phyloP scores from a whole-genome alignment of 1,284 basidiomycete genomes.

The Microbotryum violaceum region DNA sequence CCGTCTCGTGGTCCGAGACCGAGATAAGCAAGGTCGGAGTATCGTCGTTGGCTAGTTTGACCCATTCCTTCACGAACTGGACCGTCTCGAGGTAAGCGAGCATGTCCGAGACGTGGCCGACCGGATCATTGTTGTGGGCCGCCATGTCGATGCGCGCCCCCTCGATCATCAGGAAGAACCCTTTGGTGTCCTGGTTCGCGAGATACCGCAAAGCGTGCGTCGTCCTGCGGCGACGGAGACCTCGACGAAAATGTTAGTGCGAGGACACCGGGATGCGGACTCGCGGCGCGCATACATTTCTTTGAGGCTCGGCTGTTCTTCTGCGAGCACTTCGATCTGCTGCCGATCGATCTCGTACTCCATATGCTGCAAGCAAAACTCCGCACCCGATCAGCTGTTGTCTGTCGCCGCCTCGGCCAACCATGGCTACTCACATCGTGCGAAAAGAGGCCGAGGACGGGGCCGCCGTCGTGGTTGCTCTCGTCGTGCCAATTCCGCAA shows the following conservation, averaged over 20 bases:
- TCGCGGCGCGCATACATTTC: constrained; percentile 15
- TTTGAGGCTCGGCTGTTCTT: constrained; percentile 26
- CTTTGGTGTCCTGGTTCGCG: constrained; percentile 20
- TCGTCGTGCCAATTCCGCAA: constrained; percentile 19
- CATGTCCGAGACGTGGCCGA: constrained; percentile 39
- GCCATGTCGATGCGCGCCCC: constrained; percentile 39
- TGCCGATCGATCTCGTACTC: constrained; percentile 38
- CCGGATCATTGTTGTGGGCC: constrained; percentile 38
- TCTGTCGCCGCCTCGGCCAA: too few relatives aligned
- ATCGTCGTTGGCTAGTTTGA: constrained; percentile 35
- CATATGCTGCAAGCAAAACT: constrained; percentile 29
- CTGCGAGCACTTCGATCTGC: constrained; percentile 9
- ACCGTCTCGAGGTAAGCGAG: constrained; percentile 42
- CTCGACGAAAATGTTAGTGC: not conserved
- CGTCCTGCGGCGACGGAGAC: constrained; percentile 26
- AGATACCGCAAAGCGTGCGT: constrained; percentile 29
- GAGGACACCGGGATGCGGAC: too few relatives aligned
- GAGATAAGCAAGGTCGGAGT: constrained; percentile 40
- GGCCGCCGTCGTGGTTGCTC: constrained; percentile 4
- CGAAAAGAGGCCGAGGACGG: constrained; percentile 22
- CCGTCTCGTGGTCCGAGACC: constrained; percentile 44
- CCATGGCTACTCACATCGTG: constrained; percentile 31
- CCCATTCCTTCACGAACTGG: constrained; percentile 36
- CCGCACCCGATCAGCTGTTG: not conserved
- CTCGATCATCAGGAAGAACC: constrained; percentile 39